These are phyloP conservation scores for Annulohypoxylon truncatum DNA, from an alignment of 2,329 filamentous ascomycete genomes.

Conservation along the genomic window DNA sequence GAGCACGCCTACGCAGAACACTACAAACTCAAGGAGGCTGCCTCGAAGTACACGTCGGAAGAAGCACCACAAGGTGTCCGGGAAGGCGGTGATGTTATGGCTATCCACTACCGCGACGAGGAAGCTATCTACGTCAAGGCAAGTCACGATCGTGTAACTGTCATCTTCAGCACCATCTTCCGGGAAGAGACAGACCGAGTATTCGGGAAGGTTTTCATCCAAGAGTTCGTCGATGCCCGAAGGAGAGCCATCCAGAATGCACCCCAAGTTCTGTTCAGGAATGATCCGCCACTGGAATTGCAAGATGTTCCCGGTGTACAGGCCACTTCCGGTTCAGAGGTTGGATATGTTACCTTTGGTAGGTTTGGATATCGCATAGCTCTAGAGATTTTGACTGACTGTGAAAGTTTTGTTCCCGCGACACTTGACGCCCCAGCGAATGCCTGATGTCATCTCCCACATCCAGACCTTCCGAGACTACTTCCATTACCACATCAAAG, in stretches of 20 bases:
- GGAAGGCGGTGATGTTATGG: conserved; percentile 92
- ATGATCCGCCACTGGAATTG: conserved; percentile 92
- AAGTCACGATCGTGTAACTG: conserved; percentile 94
- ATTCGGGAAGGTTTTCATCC: conserved; percentile 97
- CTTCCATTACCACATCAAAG: conserved; percentile 99
- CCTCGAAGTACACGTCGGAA: conserved; percentile 92
- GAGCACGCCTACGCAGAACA: conserved; percentile 97
- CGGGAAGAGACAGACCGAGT: conserved; percentile 97
- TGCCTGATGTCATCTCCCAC: conserved; percentile 96
- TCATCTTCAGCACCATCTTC: conserved; percentile 99
- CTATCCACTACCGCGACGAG: conserved; percentile 98
- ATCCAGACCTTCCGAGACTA: conserved; percentile 99
- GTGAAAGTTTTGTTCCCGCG: conserved; percentile 88
- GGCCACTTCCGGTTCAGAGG: conserved; percentile 80
- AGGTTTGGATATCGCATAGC: conserved; percentile 47
- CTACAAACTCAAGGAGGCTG: conserved; percentile 85
- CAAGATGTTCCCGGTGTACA: conserved; percentile 87
- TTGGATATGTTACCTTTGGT: conserved; percentile 99
- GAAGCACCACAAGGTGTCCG: conserved; percentile 89
- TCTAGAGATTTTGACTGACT: conserved; percentile 27
- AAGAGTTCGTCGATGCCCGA: conserved; percentile 97
- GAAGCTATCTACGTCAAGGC: conserved; percentile 99
- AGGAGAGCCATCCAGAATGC: conserved; percentile 97
- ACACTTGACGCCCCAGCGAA: conserved; percentile 89
- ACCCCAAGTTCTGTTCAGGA: conserved; percentile 95